Evolutionary conservation across 1,284 basidiomycete genomes (phyloP).

Genomic region (Trametes pubescens): DNA sequence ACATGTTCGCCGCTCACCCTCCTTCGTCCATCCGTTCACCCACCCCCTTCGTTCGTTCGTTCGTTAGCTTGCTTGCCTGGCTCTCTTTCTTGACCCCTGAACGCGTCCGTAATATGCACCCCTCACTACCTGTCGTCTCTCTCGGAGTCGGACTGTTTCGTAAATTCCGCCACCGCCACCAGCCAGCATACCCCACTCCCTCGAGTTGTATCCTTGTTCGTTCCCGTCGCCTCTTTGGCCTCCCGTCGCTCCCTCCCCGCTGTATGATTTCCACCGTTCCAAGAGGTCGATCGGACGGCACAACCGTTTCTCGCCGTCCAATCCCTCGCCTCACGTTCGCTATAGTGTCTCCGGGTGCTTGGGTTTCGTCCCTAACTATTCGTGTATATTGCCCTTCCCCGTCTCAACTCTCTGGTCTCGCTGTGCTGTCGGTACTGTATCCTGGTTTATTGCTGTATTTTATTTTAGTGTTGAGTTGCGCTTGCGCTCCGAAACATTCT

Average conservation of each 20-base stretch:
- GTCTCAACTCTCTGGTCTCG: slow-evolving; percentile 8
- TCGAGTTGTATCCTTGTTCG: slow-evolving; percentile 33
- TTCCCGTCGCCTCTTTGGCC: slow-evolving; percentile 13
- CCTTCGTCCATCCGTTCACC: slow-evolving; percentile 8
- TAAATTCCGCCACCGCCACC: slow-evolving; percentile 11
- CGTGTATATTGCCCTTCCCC: slow-evolving; percentile 30
- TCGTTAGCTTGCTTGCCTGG: slow-evolving; percentile 1
- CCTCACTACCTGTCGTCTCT: slow-evolving; percentile 4
- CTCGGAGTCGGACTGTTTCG: slow-evolving; percentile 21
- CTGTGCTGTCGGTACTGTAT: slow-evolving; percentile 28
- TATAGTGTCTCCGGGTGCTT: slow-evolving; percentile 14
- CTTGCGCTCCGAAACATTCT: slow-evolving; percentile 6
- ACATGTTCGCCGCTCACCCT: not conserved
- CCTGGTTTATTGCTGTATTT: slow-evolving; percentile 34
- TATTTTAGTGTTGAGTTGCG: slow-evolving; percentile 20
- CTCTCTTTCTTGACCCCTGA: slow-evolving; percentile 7
- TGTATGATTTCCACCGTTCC: slow-evolving; percentile 21
- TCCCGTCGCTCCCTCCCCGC: slow-evolving; percentile 3
- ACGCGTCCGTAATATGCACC: slow-evolving; percentile 15
- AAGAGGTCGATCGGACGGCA: slow-evolving; percentile 20
- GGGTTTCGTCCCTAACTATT: slow-evolving; percentile 16
- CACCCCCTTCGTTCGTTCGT: slow-evolving; percentile 5
- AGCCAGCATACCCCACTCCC: slow-evolving; percentile 30
- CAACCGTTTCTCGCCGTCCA: not conserved
- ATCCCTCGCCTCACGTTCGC: slow-evolving; percentile 28